Evolutionary conservation across 2,329 filamentous ascomycete genomes (phyloP), one percentile per base, ranked within the genome.

Genomic region (Fusarium neocosmosporiellum): DNA sequence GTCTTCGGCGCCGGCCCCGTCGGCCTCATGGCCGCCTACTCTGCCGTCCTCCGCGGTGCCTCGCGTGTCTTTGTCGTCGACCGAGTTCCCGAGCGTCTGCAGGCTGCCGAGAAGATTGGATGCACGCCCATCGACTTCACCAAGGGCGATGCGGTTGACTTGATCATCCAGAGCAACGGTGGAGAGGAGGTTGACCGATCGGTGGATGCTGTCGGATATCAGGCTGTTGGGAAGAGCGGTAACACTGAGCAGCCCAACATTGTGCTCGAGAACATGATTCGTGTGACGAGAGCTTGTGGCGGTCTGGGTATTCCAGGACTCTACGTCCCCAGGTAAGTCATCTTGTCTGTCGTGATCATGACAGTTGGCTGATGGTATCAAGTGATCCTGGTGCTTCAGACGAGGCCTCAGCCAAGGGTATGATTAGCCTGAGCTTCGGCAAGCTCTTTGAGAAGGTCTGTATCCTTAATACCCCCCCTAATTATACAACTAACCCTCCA

Each of bases 401-500:
- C 68, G 85, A 85, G 61, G 86, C 89, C 48, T 84, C 86, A 20
- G 88, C 85, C n/a, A 89, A 91, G 74, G 90, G 90, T 0, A 88
- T 90, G 84, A 88, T 92, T 62, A 83, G 89, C 69, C 83, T 92
- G 31, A 89, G 87, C 62, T 92, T 92, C 73, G 90, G 90, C 64
- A 92, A 92, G 79, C 82, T 92, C 0, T 92, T 92, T 73, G 90
- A 92, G 73, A 92, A 92, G 85, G 89, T 87, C 78, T 58, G 74
- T 46, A 16, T 11, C 11, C 46, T 1, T 2, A n/a, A 7, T 1
- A 4, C 22, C 2, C 4, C 27, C 11, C 16, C 3, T 2, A 10
- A 9, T 2, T 8, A 1, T 16, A 24, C 39, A 36, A 27, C 13
- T 48, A 60, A 53, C 66, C 31, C 2, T 16, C 7, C 0, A 5